Evolutionary conservation across 2,329 filamentous ascomycete genomes (phyloP).

Genomic region (Cladosporium velox): DNA sequence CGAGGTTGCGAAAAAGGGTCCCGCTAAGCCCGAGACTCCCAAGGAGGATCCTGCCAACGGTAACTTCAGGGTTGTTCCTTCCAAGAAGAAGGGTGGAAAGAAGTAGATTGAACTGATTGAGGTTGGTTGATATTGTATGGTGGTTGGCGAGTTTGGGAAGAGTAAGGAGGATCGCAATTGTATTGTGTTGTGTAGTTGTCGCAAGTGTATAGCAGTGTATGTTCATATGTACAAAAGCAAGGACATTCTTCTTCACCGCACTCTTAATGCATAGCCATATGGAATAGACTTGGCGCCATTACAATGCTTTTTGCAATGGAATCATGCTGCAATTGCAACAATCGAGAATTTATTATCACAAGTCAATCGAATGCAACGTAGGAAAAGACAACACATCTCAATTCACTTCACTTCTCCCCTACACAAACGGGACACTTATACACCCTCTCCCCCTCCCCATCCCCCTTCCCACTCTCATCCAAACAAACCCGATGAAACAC

Average conservation of each 20-base stretch:
- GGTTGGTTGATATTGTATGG: neutral
- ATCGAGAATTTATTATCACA: no score
- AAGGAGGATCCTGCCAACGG: constrained; percentile 51
- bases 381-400: neutral
- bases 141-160: neutral
- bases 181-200: neutral
- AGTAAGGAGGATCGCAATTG: neutral
- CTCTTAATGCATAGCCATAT: no score
- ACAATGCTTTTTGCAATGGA: no score
- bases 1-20: constrained; percentile 94
- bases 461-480: constrained; percentile 47
- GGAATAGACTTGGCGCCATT: no score
- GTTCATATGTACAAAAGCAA: neutral
- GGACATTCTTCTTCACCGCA: neutral
- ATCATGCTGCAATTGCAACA: no score
- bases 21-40: constrained; percentile 38
- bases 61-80: constrained; percentile 85
- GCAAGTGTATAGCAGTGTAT: neutral
- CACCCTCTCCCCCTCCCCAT: constrained; percentile 18
- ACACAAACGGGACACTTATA: constrained; percentile 40
- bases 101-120: constrained; percentile 1
- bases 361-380: neutral
- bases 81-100: constrained; percentile 71
- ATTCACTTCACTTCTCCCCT: constrained; percentile 15
- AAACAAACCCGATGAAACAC: constrained; percentile 70